phyloP scores from a whole-genome alignment of 768 basidiomycete species.

The Pleurotus djamor region DNA sequence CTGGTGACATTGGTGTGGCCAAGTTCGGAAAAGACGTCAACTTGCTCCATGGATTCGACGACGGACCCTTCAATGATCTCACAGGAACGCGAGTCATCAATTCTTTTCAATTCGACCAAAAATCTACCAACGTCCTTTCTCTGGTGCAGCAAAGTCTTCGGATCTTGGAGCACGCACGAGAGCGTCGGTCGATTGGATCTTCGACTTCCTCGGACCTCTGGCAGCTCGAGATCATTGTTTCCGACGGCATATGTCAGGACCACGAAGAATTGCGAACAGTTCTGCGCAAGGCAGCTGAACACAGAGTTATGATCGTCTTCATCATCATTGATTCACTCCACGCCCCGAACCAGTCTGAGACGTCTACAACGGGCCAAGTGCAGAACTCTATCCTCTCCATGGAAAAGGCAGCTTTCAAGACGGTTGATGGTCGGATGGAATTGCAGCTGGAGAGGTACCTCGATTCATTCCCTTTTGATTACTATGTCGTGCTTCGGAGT shows the following conservation, averaged over 20 bases:
- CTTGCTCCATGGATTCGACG: slow-evolving; percentile 83
- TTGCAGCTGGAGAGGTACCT: slow-evolving; percentile 86
- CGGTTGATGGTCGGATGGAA: slow-evolving; percentile 79
- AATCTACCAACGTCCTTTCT: slow-evolving; percentile 81
- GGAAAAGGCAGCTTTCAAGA: slow-evolving; percentile 88
- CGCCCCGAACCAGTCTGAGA: slow-evolving; percentile 7
- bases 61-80: slow-evolving; percentile 77
- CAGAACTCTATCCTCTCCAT: slow-evolving; percentile 88
- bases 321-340: slow-evolving; percentile 91
- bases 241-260: slow-evolving; percentile 98
- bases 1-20: slow-evolving; percentile 91
- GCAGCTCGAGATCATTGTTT: slow-evolving; percentile 98
- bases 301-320: slow-evolving; percentile 94
- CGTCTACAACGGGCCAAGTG: neutral
- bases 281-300: slow-evolving; percentile 83
- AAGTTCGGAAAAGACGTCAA: slow-evolving; percentile 90
- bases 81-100: slow-evolving; percentile 79
- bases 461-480: slow-evolving; percentile 97
- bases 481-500: slow-evolving; percentile 89
- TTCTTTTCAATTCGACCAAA: slow-evolving; percentile 88
- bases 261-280: slow-evolving; percentile 81
- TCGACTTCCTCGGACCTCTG: slow-evolving; percentile 80
- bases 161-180: slow-evolving; percentile 75
- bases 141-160: slow-evolving; percentile 78
- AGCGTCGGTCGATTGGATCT: slow-evolving; percentile 57